phyloP scores from a whole-genome alignment of 2,329 filamentous ascomycete species.

The Ophiostoma sp. region DNA sequence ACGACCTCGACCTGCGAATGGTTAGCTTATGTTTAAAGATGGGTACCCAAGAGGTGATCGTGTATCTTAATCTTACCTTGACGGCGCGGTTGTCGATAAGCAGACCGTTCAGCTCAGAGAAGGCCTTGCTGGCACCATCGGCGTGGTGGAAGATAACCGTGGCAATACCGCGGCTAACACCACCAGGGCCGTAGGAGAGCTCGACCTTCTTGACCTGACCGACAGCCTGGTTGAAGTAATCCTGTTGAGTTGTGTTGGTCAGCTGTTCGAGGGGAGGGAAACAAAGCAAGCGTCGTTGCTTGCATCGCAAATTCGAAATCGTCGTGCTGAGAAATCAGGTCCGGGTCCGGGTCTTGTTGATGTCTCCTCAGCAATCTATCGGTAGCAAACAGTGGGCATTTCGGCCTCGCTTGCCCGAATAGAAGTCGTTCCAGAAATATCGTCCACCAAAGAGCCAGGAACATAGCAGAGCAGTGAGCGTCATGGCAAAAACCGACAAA shows the following conservation, averaged over 20 bases:
- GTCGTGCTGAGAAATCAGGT: slow-evolving; percentile 18
- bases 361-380: background rate
- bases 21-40: background rate
- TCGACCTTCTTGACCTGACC: slow-evolving; percentile 87
- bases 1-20: slow-evolving; percentile 74
- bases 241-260: slow-evolving; percentile 70
- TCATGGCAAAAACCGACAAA: slow-evolving; percentile 6
- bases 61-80: slow-evolving; percentile 61
- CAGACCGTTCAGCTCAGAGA: slow-evolving; percentile 77
- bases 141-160: slow-evolving; percentile 79
- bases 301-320: slow-evolving; percentile 29
- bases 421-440: background rate
- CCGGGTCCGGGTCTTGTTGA: slow-evolving; percentile 8
- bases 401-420: slow-evolving; percentile 6
- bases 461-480: slow-evolving; percentile 37
- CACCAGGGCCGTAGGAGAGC: slow-evolving; percentile 87
- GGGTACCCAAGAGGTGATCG: background rate
- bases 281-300: slow-evolving; percentile 38
- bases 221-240: slow-evolving; percentile 87
- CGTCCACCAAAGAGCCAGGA: slow-evolving; percentile 25
- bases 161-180: slow-evolving; percentile 84
- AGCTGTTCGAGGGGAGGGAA: slow-evolving; percentile 52
- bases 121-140: slow-evolving; percentile 78
- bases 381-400: slow-evolving; percentile 2
- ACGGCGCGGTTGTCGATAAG: slow-evolving; percentile 86